Percentiles rank a stretch among this genome's conserved stretches.
phyloP scores from a whole-genome alignment of 306 rosid genomes.

The Hippophae rhamnoides region DNA sequence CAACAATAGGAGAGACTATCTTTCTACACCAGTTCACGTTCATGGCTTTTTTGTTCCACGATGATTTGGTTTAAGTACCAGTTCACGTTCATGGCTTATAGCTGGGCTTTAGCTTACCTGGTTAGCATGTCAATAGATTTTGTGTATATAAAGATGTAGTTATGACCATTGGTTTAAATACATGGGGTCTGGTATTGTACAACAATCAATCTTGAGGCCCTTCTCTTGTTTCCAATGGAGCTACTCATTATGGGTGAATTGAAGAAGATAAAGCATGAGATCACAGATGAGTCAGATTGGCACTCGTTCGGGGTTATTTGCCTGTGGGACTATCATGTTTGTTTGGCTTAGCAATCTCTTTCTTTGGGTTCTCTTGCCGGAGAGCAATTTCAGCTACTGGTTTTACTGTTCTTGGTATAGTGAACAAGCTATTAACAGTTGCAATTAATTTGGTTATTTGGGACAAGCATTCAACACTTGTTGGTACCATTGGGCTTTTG shows the following conservation, averaged over 20 bases:
- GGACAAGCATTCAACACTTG: constrained; percentile 18
- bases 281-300: constrained; percentile 59
- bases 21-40: constrained; percentile 61
- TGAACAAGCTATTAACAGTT: no score
- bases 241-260: no score
- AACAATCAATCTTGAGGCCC: no score
- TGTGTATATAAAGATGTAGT: constrained; percentile 74
- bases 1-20: constrained; percentile 72
- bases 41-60: constrained; percentile 25
- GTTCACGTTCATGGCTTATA: constrained; percentile 57
- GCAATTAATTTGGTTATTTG: no score
- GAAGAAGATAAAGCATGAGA: constrained; percentile 48
- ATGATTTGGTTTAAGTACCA: constrained; percentile 16
- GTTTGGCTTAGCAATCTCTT: constrained; percentile 60
- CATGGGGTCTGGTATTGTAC: constrained; percentile 72
- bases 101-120: constrained; percentile 62
- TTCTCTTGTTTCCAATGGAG: no score
- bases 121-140: constrained; percentile 64
- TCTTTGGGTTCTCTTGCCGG: constrained; percentile 2
- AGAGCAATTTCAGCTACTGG: no score
- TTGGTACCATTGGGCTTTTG: constrained; percentile 63
- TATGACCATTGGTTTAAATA: constrained; percentile 57
- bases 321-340: constrained; percentile 61
- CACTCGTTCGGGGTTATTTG: constrained; percentile 39
- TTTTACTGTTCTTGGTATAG: no score